Evolutionary conservation across 1,284 basidiomycete genomes (phyloP).

Genomic region (Ceratobasidium sp.): DNA sequence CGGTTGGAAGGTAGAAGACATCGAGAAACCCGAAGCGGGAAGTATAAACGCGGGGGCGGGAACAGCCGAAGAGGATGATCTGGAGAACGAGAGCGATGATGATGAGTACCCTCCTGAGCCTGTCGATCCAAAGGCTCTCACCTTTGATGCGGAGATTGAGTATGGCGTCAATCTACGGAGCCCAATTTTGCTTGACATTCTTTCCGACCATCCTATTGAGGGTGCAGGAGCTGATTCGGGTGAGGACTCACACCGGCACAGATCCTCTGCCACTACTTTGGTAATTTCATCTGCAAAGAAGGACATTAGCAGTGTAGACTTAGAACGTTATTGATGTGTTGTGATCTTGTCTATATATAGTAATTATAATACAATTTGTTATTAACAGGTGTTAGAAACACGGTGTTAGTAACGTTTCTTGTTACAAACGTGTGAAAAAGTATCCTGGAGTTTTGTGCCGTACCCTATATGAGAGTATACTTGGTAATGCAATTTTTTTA

Average conservation of each 20-base stretch:
- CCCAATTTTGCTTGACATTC: not conserved
- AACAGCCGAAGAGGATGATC: not conserved
- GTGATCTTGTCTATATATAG: too few relatives aligned
- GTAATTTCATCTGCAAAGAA: slow-evolving; percentile 6
- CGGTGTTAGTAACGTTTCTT: not conserved
- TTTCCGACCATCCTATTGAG: not conserved
- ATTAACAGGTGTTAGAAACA: slow-evolving; percentile 25
- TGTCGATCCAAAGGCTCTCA: not conserved
- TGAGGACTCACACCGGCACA: too few relatives aligned
- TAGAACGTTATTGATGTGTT: not conserved
- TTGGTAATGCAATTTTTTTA: too few relatives aligned
- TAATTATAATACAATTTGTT: too few relatives aligned
- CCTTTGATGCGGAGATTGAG: not conserved
- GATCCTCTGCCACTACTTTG: too few relatives aligned
- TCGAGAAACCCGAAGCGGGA: too few relatives aligned
- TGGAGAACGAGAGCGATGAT: not conserved
- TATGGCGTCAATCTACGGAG: slow-evolving; percentile 5
- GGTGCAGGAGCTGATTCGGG: slow-evolving; percentile 6
- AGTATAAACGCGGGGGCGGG: too few relatives aligned
- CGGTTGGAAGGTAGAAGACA: not conserved
- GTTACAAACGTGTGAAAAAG: slow-evolving; percentile 16
- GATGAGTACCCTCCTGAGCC: not conserved
- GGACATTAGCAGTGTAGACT: slow-evolving; percentile 16
- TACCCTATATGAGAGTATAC: too few relatives aligned
- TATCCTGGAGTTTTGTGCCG: not conserved